A percentile compares a stretch with the other conserved stretches of the same genome.
These are phyloP conservation scores for Buddleja alternifolia DNA, from an alignment of 257 asterid species.

Conservation along the genomic window DNA sequence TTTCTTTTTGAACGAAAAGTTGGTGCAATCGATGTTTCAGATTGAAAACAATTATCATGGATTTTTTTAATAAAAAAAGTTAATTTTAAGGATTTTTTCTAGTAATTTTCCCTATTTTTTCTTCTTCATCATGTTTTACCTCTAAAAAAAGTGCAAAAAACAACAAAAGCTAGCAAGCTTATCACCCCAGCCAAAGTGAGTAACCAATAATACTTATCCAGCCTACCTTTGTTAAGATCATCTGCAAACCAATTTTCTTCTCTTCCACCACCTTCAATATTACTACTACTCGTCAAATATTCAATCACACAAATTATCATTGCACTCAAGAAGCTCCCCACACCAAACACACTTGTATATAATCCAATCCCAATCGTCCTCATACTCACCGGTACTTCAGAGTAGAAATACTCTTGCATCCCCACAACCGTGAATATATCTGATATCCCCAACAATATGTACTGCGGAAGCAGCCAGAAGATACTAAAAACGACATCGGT, in stretches of 20 bases:
- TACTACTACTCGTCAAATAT: conserved; percentile 53
- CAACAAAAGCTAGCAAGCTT: conserved; percentile 55
- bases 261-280: conserved; percentile 21
- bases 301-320: conserved; percentile 63
- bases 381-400: conserved; percentile 79
- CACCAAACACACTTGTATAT: conserved; percentile 87
- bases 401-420: conserved; percentile 91
- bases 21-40: no score
- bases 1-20: no score
- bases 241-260: conserved; percentile 73
- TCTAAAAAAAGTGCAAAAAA: conserved; percentile 49
- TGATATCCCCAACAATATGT: conserved; percentile 78
- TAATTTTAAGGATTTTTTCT: no score
- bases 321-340: conserved; percentile 85
- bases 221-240: conserved; percentile 65
- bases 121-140: conserved; percentile 22
- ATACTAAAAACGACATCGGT: conserved; percentile 56
- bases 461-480: conserved; percentile 91
- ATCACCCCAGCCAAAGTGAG: conserved; percentile 49
- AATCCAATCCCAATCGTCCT: conserved; percentile 91
- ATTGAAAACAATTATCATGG: no score
- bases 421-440: conserved; percentile 96
- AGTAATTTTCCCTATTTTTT: no score
- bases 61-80: no score
- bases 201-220: conserved; percentile 85